These are phyloP conservation scores for Ophiocytium majus DNA, from an alignment of 352 stramenopile genomes.

Conservation along the genomic window DNA sequence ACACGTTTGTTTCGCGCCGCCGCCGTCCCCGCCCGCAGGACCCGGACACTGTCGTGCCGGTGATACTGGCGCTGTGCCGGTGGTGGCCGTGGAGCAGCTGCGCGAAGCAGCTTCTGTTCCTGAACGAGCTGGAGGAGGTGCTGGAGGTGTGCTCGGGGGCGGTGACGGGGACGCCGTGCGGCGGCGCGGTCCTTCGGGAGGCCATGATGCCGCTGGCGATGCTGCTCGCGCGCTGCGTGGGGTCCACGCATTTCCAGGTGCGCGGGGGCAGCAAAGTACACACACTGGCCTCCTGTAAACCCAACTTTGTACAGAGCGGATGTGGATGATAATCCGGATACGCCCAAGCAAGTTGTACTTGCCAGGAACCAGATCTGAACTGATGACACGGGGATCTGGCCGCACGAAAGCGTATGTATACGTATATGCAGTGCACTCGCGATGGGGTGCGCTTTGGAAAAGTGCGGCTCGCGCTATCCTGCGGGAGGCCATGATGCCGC, in stretches of 20 bases:
- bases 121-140: conserved; percentile 98
- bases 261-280: no score
- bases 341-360: no score
- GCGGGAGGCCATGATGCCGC: conserved; percentile 68
- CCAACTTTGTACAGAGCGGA: no score
- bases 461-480: conserved; percentile 22
- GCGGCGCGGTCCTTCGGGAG: conserved; percentile 55
- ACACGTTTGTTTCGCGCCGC: no score
- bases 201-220: conserved; percentile 74
- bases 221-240: conserved; percentile 78
- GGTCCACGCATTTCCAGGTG: conserved; percentile 89
- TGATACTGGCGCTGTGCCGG: conserved; percentile 68
- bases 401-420: no score
- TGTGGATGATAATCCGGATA: no score
- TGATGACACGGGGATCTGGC: no score
- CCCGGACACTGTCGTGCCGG: conserved; percentile 85
- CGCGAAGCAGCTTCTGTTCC: conserved; percentile 90
- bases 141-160: conserved; percentile 82
- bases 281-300: no score
- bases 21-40: conserved; percentile 61
- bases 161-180: not conserved
- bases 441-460: no score
- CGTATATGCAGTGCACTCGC: no score
- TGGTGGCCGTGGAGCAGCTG: conserved; percentile 91
- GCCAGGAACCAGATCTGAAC: no score